These are phyloP conservation scores for Saccharomycopsis capsularis DNA, from an alignment of 805 yeast species.

Conservation along the genomic window DNA sequence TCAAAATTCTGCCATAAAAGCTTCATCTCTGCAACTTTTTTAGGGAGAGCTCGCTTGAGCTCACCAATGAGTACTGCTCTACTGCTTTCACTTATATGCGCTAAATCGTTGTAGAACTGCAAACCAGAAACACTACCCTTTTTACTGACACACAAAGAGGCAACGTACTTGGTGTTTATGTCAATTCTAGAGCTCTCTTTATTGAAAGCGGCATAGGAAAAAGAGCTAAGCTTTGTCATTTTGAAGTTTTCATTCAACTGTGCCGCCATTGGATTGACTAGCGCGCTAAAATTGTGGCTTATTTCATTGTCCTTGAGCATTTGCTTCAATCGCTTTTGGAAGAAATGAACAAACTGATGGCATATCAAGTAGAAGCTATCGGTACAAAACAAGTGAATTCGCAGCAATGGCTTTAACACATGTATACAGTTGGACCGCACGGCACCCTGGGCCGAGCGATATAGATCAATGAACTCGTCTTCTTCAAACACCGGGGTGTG, in stretches of 20 bases:
- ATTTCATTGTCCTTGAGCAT: constrained; percentile 3
- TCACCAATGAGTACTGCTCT: constrained; percentile 2
- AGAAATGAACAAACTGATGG: background rate
- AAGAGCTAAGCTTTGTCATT: constrained; percentile 1
- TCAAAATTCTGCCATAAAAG: constrained; percentile 15
- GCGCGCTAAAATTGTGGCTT: background rate
- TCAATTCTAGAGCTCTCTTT: background rate
- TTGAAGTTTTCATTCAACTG: constrained; percentile 16
- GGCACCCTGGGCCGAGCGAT: too few species aligned
- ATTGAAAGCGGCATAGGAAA: constrained; percentile 2
- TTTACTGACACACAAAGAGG: background rate
- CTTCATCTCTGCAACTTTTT: background rate
- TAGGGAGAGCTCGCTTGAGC: constrained; percentile 9
- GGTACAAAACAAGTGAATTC: background rate
- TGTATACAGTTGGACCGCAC: background rate
- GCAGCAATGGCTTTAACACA: background rate
- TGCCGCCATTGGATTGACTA: constrained; percentile 9
- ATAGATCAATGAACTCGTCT: too few species aligned
- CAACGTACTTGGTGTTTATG: background rate
- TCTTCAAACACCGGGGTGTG: too few species aligned
- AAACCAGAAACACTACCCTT: background rate
- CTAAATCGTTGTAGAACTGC: background rate
- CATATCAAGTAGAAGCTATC: background rate
- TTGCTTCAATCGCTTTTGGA: constrained; percentile 9
- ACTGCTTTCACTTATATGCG: background rate